Evolutionary conservation across 108 stramenopile species (phyloP).

Genomic region (Licmophora abbreviata): DNA sequence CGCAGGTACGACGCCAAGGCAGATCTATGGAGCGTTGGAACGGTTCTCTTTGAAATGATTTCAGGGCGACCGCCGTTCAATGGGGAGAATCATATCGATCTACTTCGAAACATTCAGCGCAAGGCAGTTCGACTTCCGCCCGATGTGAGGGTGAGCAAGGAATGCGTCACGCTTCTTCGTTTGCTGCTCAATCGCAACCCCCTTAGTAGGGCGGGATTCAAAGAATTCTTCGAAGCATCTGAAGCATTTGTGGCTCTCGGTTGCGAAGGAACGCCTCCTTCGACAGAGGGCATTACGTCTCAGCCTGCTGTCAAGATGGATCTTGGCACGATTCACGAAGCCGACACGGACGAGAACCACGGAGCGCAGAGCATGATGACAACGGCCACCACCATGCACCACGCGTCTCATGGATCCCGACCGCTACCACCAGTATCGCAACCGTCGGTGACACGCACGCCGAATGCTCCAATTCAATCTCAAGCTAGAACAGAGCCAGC

Average conservation of each 20-base stretch:
- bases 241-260: constrained; percentile 76
- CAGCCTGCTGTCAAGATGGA: constrained; percentile 25
- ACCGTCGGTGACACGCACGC: too few species aligned
- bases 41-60: constrained; percentile 96
- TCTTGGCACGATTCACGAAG: constrained; percentile 73
- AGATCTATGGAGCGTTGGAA: constrained; percentile 96
- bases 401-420: constrained; percentile 11
- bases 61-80: constrained; percentile 81
- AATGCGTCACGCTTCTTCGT: constrained; percentile 72
- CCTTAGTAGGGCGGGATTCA: constrained; percentile 66
- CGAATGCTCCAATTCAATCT: constrained; percentile 5
- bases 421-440: constrained; percentile 18
- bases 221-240: constrained; percentile 65
- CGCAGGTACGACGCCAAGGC: constrained; percentile 93
- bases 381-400: constrained; percentile 24
- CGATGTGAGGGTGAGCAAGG: constrained; percentile 70
- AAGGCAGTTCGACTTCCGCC: constrained; percentile 78
- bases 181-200: constrained; percentile 76
- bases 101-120: constrained; percentile 77
- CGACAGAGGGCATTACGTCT: background rate
- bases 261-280: constrained; percentile 27
- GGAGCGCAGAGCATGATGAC: constrained; percentile 38
- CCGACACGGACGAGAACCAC: constrained; percentile 28
- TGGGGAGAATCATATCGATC: constrained; percentile 87
- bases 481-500: constrained; percentile 12